These are phyloP conservation scores for Fonsecaea nubica DNA, from an alignment of 2,329 filamentous ascomycete genomes.

Conservation along the genomic window DNA sequence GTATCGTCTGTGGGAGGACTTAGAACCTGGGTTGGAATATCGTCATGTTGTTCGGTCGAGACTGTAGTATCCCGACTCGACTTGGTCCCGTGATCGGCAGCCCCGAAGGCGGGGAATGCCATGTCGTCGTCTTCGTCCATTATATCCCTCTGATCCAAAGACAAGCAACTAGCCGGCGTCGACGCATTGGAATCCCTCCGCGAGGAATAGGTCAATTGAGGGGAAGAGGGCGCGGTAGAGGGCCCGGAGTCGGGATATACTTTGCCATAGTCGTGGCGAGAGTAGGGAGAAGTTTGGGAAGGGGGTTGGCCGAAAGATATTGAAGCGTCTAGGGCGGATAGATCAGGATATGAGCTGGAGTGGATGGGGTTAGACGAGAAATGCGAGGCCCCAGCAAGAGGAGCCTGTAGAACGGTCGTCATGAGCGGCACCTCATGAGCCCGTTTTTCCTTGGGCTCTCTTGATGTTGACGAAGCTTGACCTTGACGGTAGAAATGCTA, in stretches of 20 bases:
- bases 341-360: slow-evolving; percentile 36
- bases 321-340: slow-evolving; percentile 32
- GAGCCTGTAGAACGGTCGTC: slow-evolving; percentile 46
- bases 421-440: slow-evolving; percentile 41
- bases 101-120: slow-evolving; percentile 54
- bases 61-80: slow-evolving; percentile 41
- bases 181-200: slow-evolving; percentile 47
- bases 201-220: slow-evolving; percentile 45
- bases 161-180: slow-evolving; percentile 48
- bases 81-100: slow-evolving; percentile 18
- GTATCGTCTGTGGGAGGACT: slow-evolving; percentile 64
- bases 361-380: slow-evolving; percentile 45
- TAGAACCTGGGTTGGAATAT: slow-evolving; percentile 43
- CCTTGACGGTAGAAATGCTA: background rate
- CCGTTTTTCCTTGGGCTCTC: slow-evolving; percentile 12
- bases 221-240: slow-evolving; percentile 49
- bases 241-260: slow-evolving; percentile 43
- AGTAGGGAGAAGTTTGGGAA: slow-evolving; percentile 24
- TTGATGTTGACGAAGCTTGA: background rate
- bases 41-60: slow-evolving; percentile 43
- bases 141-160: slow-evolving; percentile 43
- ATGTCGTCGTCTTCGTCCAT: slow-evolving; percentile 46
- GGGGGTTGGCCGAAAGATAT: slow-evolving; percentile 29
- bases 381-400: slow-evolving; percentile 44
- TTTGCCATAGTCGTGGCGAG: slow-evolving; percentile 31